Conservation (phyloP, 768 basidiomycete genomes). For the Mycena alexandri region DNA sequence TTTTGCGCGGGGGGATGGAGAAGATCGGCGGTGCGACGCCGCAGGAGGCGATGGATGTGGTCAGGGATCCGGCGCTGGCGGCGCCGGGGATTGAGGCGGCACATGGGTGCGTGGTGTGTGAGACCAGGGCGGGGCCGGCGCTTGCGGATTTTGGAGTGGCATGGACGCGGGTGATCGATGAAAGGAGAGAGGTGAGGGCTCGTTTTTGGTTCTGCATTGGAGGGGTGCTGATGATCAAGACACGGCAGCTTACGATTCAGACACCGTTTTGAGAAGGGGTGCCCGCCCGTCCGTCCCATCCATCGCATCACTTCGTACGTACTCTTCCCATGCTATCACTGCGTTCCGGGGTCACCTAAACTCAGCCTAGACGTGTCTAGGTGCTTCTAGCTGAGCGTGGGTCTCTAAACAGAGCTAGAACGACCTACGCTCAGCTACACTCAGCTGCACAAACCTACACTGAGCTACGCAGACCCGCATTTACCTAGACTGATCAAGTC, state of each 20-base stretch:
- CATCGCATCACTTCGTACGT: conserved; percentile 1
- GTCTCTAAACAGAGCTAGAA: too few relatives aligned
- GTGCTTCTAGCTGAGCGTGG: too few relatives aligned
- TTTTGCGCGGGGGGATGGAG: conserved; percentile 4
- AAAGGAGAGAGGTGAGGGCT: conserved; percentile 1
- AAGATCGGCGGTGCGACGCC: background rate
- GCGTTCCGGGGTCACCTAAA: too few relatives aligned
- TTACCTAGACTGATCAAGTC: too few relatives aligned
- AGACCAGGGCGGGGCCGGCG: too few relatives aligned
- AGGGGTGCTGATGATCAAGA: conserved; percentile 6
- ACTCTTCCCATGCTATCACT: conserved; percentile 1
- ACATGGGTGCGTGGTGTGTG: too few relatives aligned
- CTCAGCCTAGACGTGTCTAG: too few relatives aligned
- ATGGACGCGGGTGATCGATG: conserved; percentile 9
- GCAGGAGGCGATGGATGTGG: background rate
- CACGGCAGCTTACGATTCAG: too few relatives aligned
- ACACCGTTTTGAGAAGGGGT: background rate
- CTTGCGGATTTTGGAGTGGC: background rate
- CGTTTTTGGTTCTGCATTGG: conserved; percentile 3
- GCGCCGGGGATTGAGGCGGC: background rate
- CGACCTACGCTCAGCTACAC: too few relatives aligned
- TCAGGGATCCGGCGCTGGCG: conserved; percentile 1
- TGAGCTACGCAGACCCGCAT: too few relatives aligned
- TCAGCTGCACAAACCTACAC: too few relatives aligned
- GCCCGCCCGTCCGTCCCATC: background rate